Evolutionary conservation across 1,284 basidiomycete species (phyloP).

Genomic region (Ganoderma meredithae): DNA sequence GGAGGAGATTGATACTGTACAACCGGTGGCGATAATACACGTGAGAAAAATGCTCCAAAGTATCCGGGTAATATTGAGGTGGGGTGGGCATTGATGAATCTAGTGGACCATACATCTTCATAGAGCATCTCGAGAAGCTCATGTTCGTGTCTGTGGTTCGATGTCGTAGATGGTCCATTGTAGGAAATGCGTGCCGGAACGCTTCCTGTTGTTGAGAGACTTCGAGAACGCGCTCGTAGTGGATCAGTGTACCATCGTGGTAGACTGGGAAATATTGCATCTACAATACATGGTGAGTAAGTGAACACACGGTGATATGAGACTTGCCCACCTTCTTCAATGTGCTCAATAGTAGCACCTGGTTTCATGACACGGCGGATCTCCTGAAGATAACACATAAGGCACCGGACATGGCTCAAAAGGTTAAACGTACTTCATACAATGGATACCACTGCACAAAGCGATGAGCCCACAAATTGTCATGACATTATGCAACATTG

Average conservation of each 20-base stretch:
- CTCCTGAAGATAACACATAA: slow-evolving; percentile 53
- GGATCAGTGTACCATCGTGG: slow-evolving; percentile 47
- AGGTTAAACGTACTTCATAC: slow-evolving; percentile 60
- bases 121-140: slow-evolving; percentile 45
- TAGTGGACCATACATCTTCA: slow-evolving; percentile 43
- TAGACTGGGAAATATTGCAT: slow-evolving; percentile 46
- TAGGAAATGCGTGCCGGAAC: slow-evolving; percentile 29
- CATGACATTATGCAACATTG: neutral
- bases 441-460: slow-evolving; percentile 66
- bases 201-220: slow-evolving; percentile 33
- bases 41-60: slow-evolving; percentile 75
- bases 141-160: slow-evolving; percentile 43
- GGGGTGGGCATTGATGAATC: slow-evolving; percentile 46
- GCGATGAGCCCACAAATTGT: slow-evolving; percentile 15
- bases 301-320: neutral
- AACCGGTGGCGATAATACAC: slow-evolving; percentile 66
- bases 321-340: slow-evolving; percentile 67
- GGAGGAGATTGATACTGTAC: slow-evolving; percentile 76
- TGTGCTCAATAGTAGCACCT: slow-evolving; percentile 72
- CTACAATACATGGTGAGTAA: slow-evolving; percentile 28
- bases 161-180: slow-evolving; percentile 23
- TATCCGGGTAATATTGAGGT: slow-evolving; percentile 73
- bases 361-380: slow-evolving; percentile 71
- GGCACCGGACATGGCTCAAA: neutral
- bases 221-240: slow-evolving; percentile 39